These are phyloP conservation scores for Inosperma sp. DNA, from an alignment of 768 basidiomycete species.

Conservation along the genomic window DNA sequence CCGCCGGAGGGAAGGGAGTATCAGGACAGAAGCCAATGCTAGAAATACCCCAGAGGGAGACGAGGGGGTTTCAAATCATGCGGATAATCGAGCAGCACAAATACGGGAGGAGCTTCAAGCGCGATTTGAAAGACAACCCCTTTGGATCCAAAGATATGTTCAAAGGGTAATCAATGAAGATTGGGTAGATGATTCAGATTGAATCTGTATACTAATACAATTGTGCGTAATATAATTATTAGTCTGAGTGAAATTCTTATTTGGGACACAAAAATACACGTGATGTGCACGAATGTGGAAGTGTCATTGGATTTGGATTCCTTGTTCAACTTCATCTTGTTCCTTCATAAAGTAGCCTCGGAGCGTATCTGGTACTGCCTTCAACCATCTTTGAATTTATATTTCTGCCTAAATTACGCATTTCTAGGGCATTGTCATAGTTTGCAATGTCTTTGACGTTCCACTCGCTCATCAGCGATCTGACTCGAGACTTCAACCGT, in stretches of 20 bases:
- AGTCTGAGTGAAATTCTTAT: neutral
- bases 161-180: slow-evolving; percentile 59
- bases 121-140: slow-evolving; percentile 48
- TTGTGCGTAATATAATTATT: neutral
- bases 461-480: slow-evolving; percentile 74
- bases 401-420: too few species aligned
- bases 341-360: too few species aligned
- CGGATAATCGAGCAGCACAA: slow-evolving; percentile 29
- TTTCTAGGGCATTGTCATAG: neutral
- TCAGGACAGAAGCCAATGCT: slow-evolving; percentile 61
- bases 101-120: slow-evolving; percentile 42
- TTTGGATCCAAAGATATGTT: slow-evolving; percentile 63
- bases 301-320: too few species aligned
- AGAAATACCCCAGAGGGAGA: slow-evolving; percentile 29
- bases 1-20: slow-evolving; percentile 56
- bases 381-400: too few species aligned
- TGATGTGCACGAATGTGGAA: neutral
- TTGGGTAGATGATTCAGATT: slow-evolving; percentile 65
- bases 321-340: too few species aligned
- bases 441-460: slow-evolving; percentile 55
- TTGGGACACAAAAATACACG: neutral
- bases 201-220: slow-evolving; percentile 17
- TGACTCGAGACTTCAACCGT: slow-evolving; percentile 80
- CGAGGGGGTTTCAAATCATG: slow-evolving; percentile 22
- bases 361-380: too few species aligned